Evolutionary conservation across 495 filamentous ascomycete species (phyloP).

Genomic region (Xylaria nigripes): DNA sequence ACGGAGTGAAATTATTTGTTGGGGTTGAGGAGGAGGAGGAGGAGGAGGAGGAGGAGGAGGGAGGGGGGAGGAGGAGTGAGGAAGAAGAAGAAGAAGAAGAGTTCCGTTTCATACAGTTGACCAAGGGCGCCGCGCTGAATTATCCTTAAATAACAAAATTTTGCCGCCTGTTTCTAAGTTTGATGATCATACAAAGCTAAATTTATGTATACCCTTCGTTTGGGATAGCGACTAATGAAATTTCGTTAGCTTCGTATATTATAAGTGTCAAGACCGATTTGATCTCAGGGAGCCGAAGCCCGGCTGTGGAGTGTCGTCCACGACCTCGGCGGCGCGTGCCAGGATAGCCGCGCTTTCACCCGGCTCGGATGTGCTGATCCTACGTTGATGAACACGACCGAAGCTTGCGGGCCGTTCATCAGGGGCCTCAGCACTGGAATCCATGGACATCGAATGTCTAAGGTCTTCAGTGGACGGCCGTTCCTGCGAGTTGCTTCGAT

Average conservation of each 20-base stretch:
- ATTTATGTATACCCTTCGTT: slow-evolving; percentile 22
- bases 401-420: slow-evolving; percentile 57
- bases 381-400: slow-evolving; percentile 68
- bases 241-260: slow-evolving; percentile 22
- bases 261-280: slow-evolving; percentile 1
- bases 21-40: too few species aligned
- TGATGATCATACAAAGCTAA: slow-evolving; percentile 10
- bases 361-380: slow-evolving; percentile 48
- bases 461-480: slow-evolving; percentile 41
- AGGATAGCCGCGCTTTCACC: slow-evolving; percentile 32
- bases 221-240: slow-evolving; percentile 22
- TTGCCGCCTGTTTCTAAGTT: slow-evolving; percentile 8
- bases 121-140: slow-evolving; percentile 12
- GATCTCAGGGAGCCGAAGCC: slow-evolving; percentile 16
- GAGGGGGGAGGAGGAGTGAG: not conserved
- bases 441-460: slow-evolving; percentile 22
- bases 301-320: slow-evolving; percentile 25
- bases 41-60: too few species aligned
- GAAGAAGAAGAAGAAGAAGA: not conserved
- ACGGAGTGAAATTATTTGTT: too few species aligned
- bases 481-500: slow-evolving; percentile 46
- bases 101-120: slow-evolving; percentile 3
- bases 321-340: slow-evolving; percentile 45
- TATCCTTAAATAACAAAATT: slow-evolving; percentile 6
- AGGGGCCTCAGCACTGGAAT: slow-evolving; percentile 6